Percentiles rank a stretch among this genome's conserved stretches.
Evolutionary conservation across 73 alveolate species (phyloP).

Genomic region (Tetrahymena elliotti): DNA sequence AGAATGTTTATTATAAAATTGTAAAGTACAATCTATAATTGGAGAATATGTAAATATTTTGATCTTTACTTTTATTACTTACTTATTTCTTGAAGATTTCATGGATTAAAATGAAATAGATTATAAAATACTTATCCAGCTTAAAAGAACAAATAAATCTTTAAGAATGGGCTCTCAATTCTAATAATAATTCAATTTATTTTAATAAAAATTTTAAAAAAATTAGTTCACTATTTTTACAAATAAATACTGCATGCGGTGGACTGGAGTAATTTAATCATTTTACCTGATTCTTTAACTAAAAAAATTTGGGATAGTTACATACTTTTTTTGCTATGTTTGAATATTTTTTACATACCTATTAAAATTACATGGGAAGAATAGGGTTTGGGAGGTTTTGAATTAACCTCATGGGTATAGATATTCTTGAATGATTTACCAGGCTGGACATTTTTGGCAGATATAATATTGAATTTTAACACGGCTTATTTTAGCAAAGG

Average conservation of each 20-base stretch:
- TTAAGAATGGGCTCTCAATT: no score
- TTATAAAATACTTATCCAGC: no score
- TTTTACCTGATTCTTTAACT: constrained; percentile 21
- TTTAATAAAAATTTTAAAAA: neutral
- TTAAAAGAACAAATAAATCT: no score
- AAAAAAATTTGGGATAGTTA: constrained; percentile 27
- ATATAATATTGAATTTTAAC: constrained; percentile 50
- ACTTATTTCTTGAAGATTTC: no score
- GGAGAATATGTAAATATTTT: neutral
- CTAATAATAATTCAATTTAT: neutral
- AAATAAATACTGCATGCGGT: neutral
- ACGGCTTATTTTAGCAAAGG: constrained; percentile 64
- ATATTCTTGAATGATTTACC: constrained; percentile 18
- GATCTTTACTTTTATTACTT: neutral
- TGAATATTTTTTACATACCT: constrained; percentile 31
- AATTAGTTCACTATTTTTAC: neutral
- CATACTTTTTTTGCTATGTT: neutral
- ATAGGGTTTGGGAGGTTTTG: neutral
- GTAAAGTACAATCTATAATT: neutral
- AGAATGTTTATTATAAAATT: neutral
- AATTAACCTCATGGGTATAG: neutral
- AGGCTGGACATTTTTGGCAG: constrained; percentile 46
- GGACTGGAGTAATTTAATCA: neutral
- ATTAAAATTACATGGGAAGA: constrained; percentile 26
- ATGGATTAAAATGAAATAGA: no score